Base-by-base conservation (phyloP, 768 basidiomycete species). In the Podaxis mareebaensis region DNA sequence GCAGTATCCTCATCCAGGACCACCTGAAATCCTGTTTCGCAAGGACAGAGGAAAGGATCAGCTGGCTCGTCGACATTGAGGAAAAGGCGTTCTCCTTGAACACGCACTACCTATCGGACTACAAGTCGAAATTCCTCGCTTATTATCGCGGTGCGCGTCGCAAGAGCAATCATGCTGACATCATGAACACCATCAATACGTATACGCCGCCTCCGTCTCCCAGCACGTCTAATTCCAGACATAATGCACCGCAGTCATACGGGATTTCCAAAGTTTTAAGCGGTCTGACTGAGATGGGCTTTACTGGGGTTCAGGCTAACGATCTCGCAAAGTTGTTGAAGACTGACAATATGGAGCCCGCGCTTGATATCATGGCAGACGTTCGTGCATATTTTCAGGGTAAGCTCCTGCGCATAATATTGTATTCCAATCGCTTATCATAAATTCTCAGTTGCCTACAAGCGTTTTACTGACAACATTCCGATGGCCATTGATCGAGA, bases 371-470 rank as follows among this genome's bases (percentile, higher is more conserved):
- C 67, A 91, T 92, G 88, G 87, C 88, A 0, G 82, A 86, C 63
- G 87, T 90, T 2, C 79, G 88, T 3, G 89, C 86, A 0, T 91
- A 91, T 66, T 91, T 91, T 71, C 87, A 91, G 79, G 90, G 91
- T 89, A 68, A 22, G 56, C 44, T 15, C 52, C 39, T 30, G 4
- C 5, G 0, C 30, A 44, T 26, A 63, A 24, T 26, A 2, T 49
- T 49, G 3, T 12, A 12, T 42, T 17, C 51, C 44, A 39, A 20
- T 7, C 22, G 40, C 42, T 65, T 5, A n/a, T 10, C 33, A 33
- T 20, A 36, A 4, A 11, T 8, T 13, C n/a, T 12, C 61, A 89
- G 86, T 88, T 1, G 81, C 85, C 0, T 87, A 83, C 70, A 87
- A 87, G 69, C 78, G 86, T 1, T 82, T 87, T 64, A 75, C 76